These are phyloP conservation scores for Candida frijolesensis DNA, from an alignment of 1,139 yeast genomes.

Conservation along the genomic window DNA sequence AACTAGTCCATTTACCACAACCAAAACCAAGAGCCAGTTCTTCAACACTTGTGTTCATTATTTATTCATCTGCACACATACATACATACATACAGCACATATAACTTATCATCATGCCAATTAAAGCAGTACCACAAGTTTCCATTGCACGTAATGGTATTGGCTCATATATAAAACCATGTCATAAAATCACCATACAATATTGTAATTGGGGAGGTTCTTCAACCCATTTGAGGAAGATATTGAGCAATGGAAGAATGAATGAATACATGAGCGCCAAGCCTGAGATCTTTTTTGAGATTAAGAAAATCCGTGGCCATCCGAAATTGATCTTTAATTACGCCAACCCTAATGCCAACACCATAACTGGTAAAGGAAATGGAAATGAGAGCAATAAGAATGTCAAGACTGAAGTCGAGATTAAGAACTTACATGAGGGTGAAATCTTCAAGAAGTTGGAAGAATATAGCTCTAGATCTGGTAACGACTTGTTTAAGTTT, in stretches of 20 bases:
- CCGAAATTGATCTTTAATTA: conserved; percentile 78
- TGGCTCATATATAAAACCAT: conserved; percentile 75
- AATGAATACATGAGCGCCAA: conserved; percentile 58
- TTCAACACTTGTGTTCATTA: too few relatives aligned
- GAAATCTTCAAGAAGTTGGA: conserved; percentile 61
- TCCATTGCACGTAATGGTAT: conserved; percentile 77
- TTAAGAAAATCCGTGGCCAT: conserved; percentile 75
- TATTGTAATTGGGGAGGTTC: conserved; percentile 97
- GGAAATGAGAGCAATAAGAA: not conserved
- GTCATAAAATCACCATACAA: conserved; percentile 70
- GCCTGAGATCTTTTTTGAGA: conserved; percentile 71
- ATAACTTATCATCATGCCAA: conserved; percentile 35
- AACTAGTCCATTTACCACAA: too few relatives aligned
- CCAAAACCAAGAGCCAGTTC: too few relatives aligned
- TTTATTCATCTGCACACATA: too few relatives aligned
- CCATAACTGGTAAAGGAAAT: not conserved
- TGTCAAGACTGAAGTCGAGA: conserved; percentile 42
- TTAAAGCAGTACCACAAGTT: conserved; percentile 52
- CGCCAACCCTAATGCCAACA: conserved; percentile 27
- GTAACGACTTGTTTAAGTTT: conserved; percentile 43
- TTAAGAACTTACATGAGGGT: conserved; percentile 60
- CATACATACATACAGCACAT: too few relatives aligned
- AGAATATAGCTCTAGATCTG: conserved; percentile 48
- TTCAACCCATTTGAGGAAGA: conserved; percentile 77
- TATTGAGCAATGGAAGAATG: conserved; percentile 58